Percentiles rank a stretch among this genome's conserved stretches.
These are phyloP conservation scores for Oryza officinalis DNA, from an alignment of 176 grass and related monocot genomes.

Conservation along the genomic window DNA sequence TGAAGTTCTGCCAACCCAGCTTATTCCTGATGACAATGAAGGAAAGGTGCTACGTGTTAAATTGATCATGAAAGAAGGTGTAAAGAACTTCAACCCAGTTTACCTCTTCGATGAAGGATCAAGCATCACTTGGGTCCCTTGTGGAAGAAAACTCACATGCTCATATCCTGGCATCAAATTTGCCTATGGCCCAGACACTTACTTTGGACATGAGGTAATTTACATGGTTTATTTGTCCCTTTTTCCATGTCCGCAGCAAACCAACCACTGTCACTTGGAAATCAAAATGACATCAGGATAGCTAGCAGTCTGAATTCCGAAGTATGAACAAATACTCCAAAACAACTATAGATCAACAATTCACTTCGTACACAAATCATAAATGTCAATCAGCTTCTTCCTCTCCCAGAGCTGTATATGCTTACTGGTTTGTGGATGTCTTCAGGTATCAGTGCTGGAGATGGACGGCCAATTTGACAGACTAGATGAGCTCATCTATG, in stretches of 20 bases:
- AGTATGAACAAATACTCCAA: neutral
- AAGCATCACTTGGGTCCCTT: constrained; percentile 81
- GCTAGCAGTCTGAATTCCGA: constrained; percentile 2
- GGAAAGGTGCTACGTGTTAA: constrained; percentile 83
- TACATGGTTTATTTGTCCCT: constrained; percentile 6
- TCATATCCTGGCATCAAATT: constrained; percentile 94
- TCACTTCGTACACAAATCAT: constrained; percentile 12
- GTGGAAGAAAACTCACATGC: constrained; percentile 87
- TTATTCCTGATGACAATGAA: constrained; percentile 87
- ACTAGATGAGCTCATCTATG: constrained; percentile 88
- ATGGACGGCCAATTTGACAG: constrained; percentile 91
- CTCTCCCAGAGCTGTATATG: constrained; percentile 3
- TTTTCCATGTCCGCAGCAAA: neutral
- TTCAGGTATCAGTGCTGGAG: constrained; percentile 84
- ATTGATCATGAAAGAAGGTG: constrained; percentile 83
- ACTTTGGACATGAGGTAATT: constrained; percentile 80
- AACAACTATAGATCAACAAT: constrained; percentile 20
- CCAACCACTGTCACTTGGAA: neutral
- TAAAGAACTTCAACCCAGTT: constrained; percentile 71
- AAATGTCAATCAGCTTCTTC: constrained; percentile 19
- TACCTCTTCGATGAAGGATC: constrained; percentile 95
- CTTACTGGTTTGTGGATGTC: constrained; percentile 36
- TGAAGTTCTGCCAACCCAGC: constrained; percentile 82
- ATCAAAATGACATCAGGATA: constrained; percentile 2
- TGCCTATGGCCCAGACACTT: constrained; percentile 72